These are phyloP conservation scores for Didymella sp. DNA, from an alignment of 2,329 filamentous ascomycete species.

Conservation along the genomic window DNA sequence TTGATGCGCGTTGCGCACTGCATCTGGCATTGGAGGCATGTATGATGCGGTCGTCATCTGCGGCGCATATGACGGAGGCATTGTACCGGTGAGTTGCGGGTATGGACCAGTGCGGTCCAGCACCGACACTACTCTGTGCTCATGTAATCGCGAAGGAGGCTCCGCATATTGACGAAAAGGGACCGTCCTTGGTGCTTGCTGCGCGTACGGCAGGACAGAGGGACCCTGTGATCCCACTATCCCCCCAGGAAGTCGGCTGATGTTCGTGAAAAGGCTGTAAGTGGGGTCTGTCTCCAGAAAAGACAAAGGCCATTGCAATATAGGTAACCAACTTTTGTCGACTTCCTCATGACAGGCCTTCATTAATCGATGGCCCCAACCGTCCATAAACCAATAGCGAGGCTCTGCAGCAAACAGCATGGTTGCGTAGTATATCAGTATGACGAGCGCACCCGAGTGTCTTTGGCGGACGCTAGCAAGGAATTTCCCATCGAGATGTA, in stretches of 20 bases:
- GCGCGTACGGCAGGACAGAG: conserved; percentile 3
- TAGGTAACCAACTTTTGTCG: conserved; percentile 35
- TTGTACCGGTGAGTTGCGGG: conserved; percentile 6
- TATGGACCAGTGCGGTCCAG: background rate
- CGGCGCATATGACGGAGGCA: conserved; percentile 8
- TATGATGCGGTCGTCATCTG: conserved; percentile 5
- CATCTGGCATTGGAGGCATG: conserved; percentile 8
- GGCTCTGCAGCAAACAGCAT: conserved; percentile 44
- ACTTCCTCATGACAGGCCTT: conserved; percentile 30
- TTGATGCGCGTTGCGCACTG: background rate
- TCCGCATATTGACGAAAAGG: conserved; percentile 10
- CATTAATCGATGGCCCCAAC: conserved; percentile 43
- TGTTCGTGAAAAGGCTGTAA: conserved; percentile 12
- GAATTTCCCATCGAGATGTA: conserved; percentile 45
- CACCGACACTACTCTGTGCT: conserved; percentile 2
- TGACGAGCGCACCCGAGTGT: conserved; percentile 45
- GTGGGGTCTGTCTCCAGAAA: conserved; percentile 24
- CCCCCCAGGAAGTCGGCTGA: background rate
- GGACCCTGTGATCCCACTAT: background rate
- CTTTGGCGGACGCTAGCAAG: conserved; percentile 39
- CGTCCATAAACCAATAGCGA: conserved; percentile 51
- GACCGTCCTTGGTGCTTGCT: conserved; percentile 8
- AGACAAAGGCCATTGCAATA: conserved; percentile 37
- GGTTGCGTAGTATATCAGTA: conserved; percentile 51
- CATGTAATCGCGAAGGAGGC: background rate